Conservation (phyloP, 768 basidiomycete genomes). For the Boletus eberwhitei region DNA sequence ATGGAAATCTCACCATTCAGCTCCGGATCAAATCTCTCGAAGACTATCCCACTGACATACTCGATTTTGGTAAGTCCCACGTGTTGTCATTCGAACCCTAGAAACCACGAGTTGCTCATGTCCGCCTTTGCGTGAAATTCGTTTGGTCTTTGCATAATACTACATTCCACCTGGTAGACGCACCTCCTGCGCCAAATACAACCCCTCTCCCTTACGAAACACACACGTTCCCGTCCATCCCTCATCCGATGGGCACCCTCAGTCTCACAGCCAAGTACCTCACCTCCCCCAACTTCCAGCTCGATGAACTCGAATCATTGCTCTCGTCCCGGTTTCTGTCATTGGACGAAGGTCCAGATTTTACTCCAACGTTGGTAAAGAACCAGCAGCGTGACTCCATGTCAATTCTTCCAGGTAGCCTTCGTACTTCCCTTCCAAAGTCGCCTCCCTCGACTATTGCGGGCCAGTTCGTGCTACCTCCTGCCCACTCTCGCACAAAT, state of each 20-base stretch:
- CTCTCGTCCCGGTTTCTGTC: slow-evolving; percentile 72
- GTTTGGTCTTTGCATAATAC: slow-evolving; percentile 7
- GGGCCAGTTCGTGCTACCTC: slow-evolving; percentile 44
- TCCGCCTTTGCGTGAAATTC: slow-evolving; percentile 22
- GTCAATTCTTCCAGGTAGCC: slow-evolving; percentile 39
- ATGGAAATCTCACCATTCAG: slow-evolving; percentile 46
- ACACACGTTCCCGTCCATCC: slow-evolving; percentile 62
- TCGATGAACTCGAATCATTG: slow-evolving; percentile 75
- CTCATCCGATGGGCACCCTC: slow-evolving; percentile 66
- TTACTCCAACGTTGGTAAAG: slow-evolving; percentile 70
- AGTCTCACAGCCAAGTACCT: slow-evolving; percentile 64
- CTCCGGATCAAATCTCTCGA: slow-evolving; percentile 42
- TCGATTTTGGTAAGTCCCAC: slow-evolving; percentile 38
- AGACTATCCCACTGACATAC: slow-evolving; percentile 25
- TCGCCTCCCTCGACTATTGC: slow-evolving; percentile 43
- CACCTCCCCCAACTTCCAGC: slow-evolving; percentile 60
- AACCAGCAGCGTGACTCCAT: slow-evolving; percentile 59
- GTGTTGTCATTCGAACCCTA: slow-evolving; percentile 24
- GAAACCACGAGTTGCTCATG: slow-evolving; percentile 31
- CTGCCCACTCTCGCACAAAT: slow-evolving; percentile 33
- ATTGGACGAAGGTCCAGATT: slow-evolving; percentile 60
- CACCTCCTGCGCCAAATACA: slow-evolving; percentile 37
- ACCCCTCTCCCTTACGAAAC: slow-evolving; percentile 46
- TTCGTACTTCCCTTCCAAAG: slow-evolving; percentile 45
- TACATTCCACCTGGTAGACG: slow-evolving; percentile 29